Percentiles rank a stretch among this genome's conserved stretches.
These are phyloP conservation scores for Kappamyces sp. DNA, from an alignment of 192 early-diverging fungal species.

Conservation along the genomic window DNA sequence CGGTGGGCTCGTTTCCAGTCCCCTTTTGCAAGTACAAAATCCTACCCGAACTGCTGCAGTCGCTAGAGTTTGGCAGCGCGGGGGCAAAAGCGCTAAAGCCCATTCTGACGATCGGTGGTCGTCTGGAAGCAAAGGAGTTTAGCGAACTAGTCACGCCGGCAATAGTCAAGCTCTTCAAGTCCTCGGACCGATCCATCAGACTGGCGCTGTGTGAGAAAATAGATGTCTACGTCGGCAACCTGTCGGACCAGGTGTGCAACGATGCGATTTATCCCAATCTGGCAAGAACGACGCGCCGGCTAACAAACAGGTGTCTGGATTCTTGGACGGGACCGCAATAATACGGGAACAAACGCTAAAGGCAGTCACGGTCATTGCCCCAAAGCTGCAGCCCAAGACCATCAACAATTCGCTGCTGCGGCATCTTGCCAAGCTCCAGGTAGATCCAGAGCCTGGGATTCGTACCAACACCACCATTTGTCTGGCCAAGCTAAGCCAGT, in stretches of 20 bases:
- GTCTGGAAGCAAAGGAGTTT: slow-evolving; percentile 62
- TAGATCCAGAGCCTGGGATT: slow-evolving; percentile 91
- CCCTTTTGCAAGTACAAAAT: slow-evolving; percentile 90
- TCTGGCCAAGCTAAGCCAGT: slow-evolving; percentile 81
- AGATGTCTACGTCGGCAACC: slow-evolving; percentile 59
- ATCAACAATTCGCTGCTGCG: slow-evolving; percentile 81
- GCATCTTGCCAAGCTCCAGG: slow-evolving; percentile 83
- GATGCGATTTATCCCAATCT: slow-evolving; percentile 85
- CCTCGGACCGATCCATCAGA: slow-evolving; percentile 80
- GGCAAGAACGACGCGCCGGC: slow-evolving; percentile 33
- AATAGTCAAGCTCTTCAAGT: slow-evolving; percentile 79
- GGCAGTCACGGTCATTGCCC: slow-evolving; percentile 47
- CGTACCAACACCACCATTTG: slow-evolving; percentile 95
- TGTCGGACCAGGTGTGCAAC: slow-evolving; percentile 61
- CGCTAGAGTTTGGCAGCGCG: slow-evolving; percentile 42
- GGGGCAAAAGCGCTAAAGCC: slow-evolving; percentile 48
- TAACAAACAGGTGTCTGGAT: slow-evolving; percentile 64
- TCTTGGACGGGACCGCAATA: slow-evolving; percentile 75
- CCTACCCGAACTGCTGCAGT: slow-evolving; percentile 81
- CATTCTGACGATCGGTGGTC: slow-evolving; percentile 78
- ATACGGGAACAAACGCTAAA: slow-evolving; percentile 78
- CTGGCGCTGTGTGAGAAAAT: slow-evolving; percentile 81
- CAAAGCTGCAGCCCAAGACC: slow-evolving; percentile 52
- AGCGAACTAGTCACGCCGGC: slow-evolving; percentile 62
- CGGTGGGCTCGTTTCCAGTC: slow-evolving; percentile 70